Conservation (phyloP, 2,329 filamentous ascomycete species). For the Exophiala aquamarina region DNA sequence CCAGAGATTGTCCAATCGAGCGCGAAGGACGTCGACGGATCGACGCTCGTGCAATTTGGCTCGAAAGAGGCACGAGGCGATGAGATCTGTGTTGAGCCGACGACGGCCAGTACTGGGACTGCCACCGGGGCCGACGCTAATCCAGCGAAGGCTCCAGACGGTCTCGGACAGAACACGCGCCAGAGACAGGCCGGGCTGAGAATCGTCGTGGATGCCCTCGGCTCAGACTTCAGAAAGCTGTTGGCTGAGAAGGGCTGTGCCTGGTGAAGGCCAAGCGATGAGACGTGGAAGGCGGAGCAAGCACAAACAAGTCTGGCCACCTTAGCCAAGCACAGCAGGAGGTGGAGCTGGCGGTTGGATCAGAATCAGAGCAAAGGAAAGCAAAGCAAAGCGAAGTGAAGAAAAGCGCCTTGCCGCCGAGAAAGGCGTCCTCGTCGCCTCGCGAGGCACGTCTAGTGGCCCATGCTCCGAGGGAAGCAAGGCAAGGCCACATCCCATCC, state of each 20-base stretch:
- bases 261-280: no score
- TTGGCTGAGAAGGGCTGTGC: conserved; percentile 27
- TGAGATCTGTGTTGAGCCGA: conserved; percentile 28
- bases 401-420: no score
- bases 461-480: no score
- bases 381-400: no score
- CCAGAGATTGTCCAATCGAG: conserved; percentile 35
- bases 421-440: no score
- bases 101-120: conserved; percentile 3
- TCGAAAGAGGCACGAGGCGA: conserved; percentile 31
- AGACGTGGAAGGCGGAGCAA: no score
- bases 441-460: no score
- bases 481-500: no score
- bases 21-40: conserved; percentile 28
- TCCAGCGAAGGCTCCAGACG: conserved; percentile 3
- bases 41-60: conserved; percentile 43
- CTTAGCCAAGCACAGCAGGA: no score
- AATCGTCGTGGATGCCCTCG: conserved; percentile 43
- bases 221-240: conserved; percentile 40
- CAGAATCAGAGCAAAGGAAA: no score
- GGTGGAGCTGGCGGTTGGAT: no score
- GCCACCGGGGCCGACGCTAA: neutral
- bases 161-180: conserved; percentile 5
- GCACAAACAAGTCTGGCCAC: no score
- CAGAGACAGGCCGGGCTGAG: conserved; percentile 36